A percentile compares a stretch with the other conserved stretches of the same genome.
phyloP scores from a whole-genome alignment of 2,329 filamentous ascomycete genomes.

The Hypoxylon rubiginosum region DNA sequence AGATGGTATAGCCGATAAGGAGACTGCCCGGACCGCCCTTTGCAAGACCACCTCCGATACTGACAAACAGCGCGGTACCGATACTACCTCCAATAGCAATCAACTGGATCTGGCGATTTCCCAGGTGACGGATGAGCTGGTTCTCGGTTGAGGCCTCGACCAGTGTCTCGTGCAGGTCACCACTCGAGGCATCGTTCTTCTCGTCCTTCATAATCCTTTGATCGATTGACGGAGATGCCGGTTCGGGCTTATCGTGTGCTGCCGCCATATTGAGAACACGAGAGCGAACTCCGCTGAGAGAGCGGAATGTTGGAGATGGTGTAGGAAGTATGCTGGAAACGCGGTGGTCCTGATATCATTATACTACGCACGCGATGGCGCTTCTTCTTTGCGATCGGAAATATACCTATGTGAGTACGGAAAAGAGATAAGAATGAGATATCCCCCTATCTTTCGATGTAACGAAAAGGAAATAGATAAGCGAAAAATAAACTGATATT shows the following conservation, averaged over 20 bases:
- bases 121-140: constrained; percentile 58
- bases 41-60: constrained; percentile 69
- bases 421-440: constrained; percentile 2
- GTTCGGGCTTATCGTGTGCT: constrained; percentile 40
- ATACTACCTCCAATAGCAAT: constrained; percentile 72
- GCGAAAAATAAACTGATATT: constrained; percentile 11
- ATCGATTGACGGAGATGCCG: constrained; percentile 10
- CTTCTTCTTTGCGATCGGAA: constrained; percentile 20
- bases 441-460: background rate
- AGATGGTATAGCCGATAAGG: constrained; percentile 70
- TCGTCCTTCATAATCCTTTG: constrained; percentile 29
- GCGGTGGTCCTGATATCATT: constrained; percentile 42
- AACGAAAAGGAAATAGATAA: constrained; percentile 14
- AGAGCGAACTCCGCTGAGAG: constrained; percentile 48
- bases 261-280: constrained; percentile 49
- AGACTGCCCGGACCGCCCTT: constrained; percentile 65
- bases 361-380: constrained; percentile 44
- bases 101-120: constrained; percentile 67
- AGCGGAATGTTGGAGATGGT: constrained; percentile 49
- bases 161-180: constrained; percentile 39
- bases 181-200: constrained; percentile 39
- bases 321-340: constrained; percentile 42
- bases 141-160: constrained; percentile 42
- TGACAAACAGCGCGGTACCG: constrained; percentile 71
- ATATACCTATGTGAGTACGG: background rate